Percentiles rank a stretch among this genome's conserved stretches.
phyloP scores from a whole-genome alignment of 2,329 filamentous ascomycete species.

The Scopulariopsis brevicaulis region DNA sequence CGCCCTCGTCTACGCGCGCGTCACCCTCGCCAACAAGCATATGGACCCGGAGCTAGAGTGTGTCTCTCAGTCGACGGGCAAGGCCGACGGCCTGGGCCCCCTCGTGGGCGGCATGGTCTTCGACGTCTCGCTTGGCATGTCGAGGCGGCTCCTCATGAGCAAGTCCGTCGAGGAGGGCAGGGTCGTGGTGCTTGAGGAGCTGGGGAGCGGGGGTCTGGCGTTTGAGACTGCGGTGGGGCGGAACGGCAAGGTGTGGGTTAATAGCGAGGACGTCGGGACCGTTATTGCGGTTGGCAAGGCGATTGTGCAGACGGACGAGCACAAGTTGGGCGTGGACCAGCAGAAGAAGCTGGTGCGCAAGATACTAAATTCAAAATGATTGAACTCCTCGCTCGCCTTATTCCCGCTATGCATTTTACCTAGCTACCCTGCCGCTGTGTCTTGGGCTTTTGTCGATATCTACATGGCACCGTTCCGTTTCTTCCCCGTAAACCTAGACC shows the following conservation, averaged over 20 bases:
- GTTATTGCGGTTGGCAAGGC: constrained; percentile 71
- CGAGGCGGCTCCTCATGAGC: constrained; percentile 63
- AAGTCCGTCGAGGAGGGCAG: constrained; percentile 50
- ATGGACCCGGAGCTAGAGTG: constrained; percentile 89
- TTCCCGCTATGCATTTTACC: background rate
- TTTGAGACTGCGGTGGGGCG: constrained; percentile 92
- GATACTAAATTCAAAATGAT: constrained; percentile 34
- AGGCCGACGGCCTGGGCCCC: constrained; percentile 77
- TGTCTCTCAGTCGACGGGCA: constrained; percentile 75
- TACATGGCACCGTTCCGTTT: background rate
- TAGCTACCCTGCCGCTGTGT: background rate
- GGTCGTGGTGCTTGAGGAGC: constrained; percentile 65
- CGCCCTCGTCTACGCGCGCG: constrained; percentile 79
- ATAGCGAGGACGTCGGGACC: constrained; percentile 61
- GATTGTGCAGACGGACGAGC: constrained; percentile 66
- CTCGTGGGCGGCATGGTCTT: constrained; percentile 82
- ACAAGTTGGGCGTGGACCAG: constrained; percentile 47
- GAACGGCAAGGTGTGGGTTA: constrained; percentile 89
- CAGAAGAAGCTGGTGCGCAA: constrained; percentile 62
- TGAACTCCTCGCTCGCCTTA: background rate
- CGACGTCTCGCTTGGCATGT: constrained; percentile 66
- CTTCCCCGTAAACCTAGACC: background rate
- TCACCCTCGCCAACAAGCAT: constrained; percentile 65
- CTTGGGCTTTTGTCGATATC: background rate
- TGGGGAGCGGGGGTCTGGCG: constrained; percentile 63